A percentile compares a stretch with the other conserved stretches of the same genome.
Evolutionary conservation across 805 yeast species (phyloP).

Genomic region (Monosporozyma aerobia): DNA sequence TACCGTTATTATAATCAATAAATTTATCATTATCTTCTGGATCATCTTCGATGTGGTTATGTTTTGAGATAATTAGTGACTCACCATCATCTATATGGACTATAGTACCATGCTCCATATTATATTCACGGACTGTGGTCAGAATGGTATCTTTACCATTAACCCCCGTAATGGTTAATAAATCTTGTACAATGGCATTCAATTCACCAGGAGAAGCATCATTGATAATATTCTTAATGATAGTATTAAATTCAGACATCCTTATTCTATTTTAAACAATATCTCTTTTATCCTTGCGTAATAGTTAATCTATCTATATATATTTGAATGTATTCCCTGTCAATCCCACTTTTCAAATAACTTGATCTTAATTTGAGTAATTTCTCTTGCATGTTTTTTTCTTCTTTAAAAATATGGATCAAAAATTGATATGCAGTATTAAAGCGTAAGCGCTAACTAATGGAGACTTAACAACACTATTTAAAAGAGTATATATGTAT

Average conservation of each 20-base stretch:
- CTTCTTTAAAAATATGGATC: not conserved
- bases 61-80: slow-evolving; percentile 38
- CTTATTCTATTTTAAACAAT: not conserved
- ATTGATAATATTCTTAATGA: slow-evolving; percentile 22
- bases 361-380: not conserved
- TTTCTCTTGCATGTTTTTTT: not conserved
- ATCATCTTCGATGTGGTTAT: slow-evolving; percentile 38
- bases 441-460: not conserved
- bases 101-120: slow-evolving; percentile 28
- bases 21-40: slow-evolving; percentile 43
- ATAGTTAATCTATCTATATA: not conserved
- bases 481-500: not conserved
- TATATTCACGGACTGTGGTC: slow-evolving; percentile 34
- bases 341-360: not conserved
- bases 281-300: not conserved
- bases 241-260: slow-evolving; percentile 16
- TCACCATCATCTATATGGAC: slow-evolving; percentile 27
- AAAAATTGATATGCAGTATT: not conserved
- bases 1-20: slow-evolving; percentile 41
- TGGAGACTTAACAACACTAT: not conserved
- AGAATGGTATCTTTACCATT: slow-evolving; percentile 28
- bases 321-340: not conserved
- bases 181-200: slow-evolving; percentile 31
- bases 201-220: slow-evolving; percentile 31
- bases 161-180: slow-evolving; percentile 36